Base-by-base conservation (phyloP, 1,284 basidiomycete species). In the Somion occarium region DNA sequence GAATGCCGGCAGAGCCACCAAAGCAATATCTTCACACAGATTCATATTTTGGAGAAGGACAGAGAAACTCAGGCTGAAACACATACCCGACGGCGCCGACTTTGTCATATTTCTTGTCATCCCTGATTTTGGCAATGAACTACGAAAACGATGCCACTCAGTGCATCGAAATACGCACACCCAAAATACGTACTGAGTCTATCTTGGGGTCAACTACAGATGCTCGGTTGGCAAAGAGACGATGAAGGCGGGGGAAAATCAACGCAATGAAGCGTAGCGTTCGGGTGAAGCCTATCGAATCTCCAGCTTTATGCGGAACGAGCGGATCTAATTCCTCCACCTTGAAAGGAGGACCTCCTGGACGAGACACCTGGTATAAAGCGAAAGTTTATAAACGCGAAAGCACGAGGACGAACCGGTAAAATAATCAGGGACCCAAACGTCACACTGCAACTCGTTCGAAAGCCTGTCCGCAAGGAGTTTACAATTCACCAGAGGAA, bases 401-500 rank as follows among this genome's bases (percentile, higher is more conserved):
- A 15, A 41, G 39, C 9, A 41, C 7, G 18, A 9, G 22, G 23
- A 57, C 66, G 34, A 39, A 75, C 77, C 77, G 49, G 67, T 60
- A 54, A 78, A 80, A 30, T 74, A 53, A 60, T 82, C 77, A 3
- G 80, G 80, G 18, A 85, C 75, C 73, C 80, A 85, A 22, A 87
- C 83, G 53, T 83, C 78, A 49, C 83, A 74, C 3, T 70, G 69
- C 24, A 85, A 65, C 2, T 69, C 57, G 47, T 76, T 69, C 3
- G 83, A 74, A 23, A 84, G 65, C 20, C 69, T 64, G 62, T 88
- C 85, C 0, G 85, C 83, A 5, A 88, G 69, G 50, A 88, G 69
- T 60, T 83, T 85, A 58, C 71, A 71, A 61, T 85, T 87, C 41
- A 73, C 72, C 19, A 84, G 60, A 0, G 66, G 63, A 9, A 84